Evolutionary conservation across 805 yeast species (phyloP), one percentile per base, ranked within the genome.

Genomic region (Zygoascus biomembranicola): DNA sequence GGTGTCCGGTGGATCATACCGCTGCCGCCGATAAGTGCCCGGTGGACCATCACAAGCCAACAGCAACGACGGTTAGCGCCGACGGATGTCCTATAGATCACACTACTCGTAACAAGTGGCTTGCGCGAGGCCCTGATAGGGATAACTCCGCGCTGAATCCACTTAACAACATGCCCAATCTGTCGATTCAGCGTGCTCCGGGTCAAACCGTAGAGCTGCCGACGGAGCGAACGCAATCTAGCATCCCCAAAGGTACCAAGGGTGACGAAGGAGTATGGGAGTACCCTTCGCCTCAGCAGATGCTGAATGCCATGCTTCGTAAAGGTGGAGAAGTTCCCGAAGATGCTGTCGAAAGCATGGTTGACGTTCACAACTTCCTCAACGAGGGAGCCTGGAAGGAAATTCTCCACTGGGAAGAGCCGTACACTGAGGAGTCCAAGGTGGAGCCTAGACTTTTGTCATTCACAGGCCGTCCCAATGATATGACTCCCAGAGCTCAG

Each of bases 321-420:
- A 94, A 94, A 72, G 96, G 97, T 19, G 85, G 87, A 46, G 95
- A 85, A 48, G 52, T 49, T 6, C 95, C 92, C 2, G 98, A 90
- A 67, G 96, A 89, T 58, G 97, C 97, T 1, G 97, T 94, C 2
- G 97, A 88, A 61, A 79, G 87, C 47, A 94, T 94, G 99, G 99
- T 94, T 26, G 92, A 85, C 59, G 95, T 94, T 47, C 99, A 94
- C 70, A 94, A 94, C 69, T 94, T 90, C 65, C 71, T 94, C 58
- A 94, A 94, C 68, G 99, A 94, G 68, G 97, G 96, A 13, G 97
- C 97, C 10, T 94, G 99, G 99, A 80, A 80, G 56, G 97, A 94
- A 67, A 90, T 94, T 52, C 73, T 89, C 58, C 79, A 84, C 55
- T 94, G 99, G 99, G 99, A 94, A 71, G 69, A 75, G 57, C 82